These are phyloP conservation scores for cucumber (Cucumis sativus) DNA, from an alignment of 306 rosid genomes.

Conservation along the genomic window Cucumber_9930_V3 NC_026660.2:11884501-11885000, in stretches of 20 bases:
- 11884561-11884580: slow-evolving; percentile 43
- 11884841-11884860: slow-evolving; percentile 48
- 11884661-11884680: slow-evolving; percentile 43
- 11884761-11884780: slow-evolving; percentile 65
- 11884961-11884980: background rate
- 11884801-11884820: slow-evolving; percentile 42
- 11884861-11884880: slow-evolving; percentile 50
- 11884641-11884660: slow-evolving; percentile 51
- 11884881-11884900: background rate
- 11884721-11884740: slow-evolving; percentile 39
- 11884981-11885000: background rate
- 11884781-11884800: slow-evolving; percentile 42
- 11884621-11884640: slow-evolving; percentile 32
- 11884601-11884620: slow-evolving; percentile 42
- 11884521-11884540: slow-evolving; percentile 42
- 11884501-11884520: slow-evolving; percentile 27
- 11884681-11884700: slow-evolving; percentile 39
- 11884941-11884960: background rate
- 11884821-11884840: slow-evolving; percentile 56
- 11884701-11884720: slow-evolving; percentile 37
- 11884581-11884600: slow-evolving; percentile 44
- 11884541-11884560: slow-evolving; percentile 38
- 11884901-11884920: background rate
- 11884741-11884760: slow-evolving; percentile 61
- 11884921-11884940: background rate